Percentiles rank a stretch among this genome's conserved stretches.
Conservation (phyloP, 305 asterid species). For the Ilex paraguariensis region DNA sequence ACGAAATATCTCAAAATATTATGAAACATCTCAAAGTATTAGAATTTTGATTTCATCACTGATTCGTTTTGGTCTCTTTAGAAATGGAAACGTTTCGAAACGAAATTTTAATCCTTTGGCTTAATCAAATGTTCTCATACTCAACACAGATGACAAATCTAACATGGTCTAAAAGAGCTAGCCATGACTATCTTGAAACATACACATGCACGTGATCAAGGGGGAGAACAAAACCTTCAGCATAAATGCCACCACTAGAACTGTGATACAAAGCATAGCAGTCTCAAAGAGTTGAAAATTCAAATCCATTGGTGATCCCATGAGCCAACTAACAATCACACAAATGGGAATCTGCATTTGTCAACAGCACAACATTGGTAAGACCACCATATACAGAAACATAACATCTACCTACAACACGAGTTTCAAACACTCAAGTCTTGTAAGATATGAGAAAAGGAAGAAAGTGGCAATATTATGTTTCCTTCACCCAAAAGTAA, state of each 20-base stretch:
- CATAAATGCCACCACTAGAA: conserved; percentile 96
- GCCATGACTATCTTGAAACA: too few relatives aligned
- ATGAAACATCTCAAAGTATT: too few relatives aligned
- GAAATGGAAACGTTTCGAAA: too few relatives aligned
- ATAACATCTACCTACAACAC: neutral
- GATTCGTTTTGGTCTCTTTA: too few relatives aligned
- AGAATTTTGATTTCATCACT: too few relatives aligned
- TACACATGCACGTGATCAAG: neutral
- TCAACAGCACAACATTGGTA: conserved; percentile 16
- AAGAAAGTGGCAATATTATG: neutral
- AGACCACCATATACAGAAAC: neutral
- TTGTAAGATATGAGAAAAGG: neutral
- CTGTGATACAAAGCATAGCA: conserved; percentile 88
- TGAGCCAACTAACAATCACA: conserved; percentile 92
- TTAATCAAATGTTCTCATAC: too few relatives aligned
- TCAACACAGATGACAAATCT: too few relatives aligned
- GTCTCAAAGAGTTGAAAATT: conserved; percentile 98
- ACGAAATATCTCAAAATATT: too few relatives aligned
- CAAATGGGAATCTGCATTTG: conserved; percentile 90
- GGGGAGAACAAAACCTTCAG: conserved; percentile 63
- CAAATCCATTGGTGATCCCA: conserved; percentile 98
- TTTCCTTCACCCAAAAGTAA: neutral
- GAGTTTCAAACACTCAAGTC: too few relatives aligned
- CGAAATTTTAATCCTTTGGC: too few relatives aligned
- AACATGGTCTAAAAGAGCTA: too few relatives aligned